These are phyloP conservation scores for Diplodia seriata DNA, from an alignment of 2,329 filamentous ascomycete genomes.

Conservation along the genomic window DNA sequence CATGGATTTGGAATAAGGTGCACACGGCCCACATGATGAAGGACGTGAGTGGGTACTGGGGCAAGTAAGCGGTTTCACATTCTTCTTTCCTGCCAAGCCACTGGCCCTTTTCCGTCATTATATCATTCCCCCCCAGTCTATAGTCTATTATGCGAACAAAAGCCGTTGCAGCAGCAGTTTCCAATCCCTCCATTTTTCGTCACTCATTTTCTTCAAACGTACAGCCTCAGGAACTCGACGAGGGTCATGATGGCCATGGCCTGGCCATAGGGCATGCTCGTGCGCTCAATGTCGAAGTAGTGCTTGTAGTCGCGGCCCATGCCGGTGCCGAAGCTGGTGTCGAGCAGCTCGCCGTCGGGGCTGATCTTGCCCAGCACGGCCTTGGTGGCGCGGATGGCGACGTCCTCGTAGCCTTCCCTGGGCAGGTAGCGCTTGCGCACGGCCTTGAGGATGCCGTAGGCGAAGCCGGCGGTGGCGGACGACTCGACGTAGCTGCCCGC, in stretches of 20 bases:
- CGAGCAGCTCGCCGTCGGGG: slow-evolving; percentile 70
- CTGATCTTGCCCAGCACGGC: slow-evolving; percentile 72
- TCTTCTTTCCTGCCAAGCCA: slow-evolving; percentile 9
- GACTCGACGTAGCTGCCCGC: slow-evolving; percentile 78
- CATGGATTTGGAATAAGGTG: not conserved
- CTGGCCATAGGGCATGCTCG: slow-evolving; percentile 84
- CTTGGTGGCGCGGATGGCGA: slow-evolving; percentile 70
- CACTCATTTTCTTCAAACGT: slow-evolving; percentile 37
- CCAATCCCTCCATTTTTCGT: not conserved
- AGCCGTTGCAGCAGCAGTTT: not conserved
- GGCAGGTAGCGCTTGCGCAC: slow-evolving; percentile 73
- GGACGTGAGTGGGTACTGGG: slow-evolving; percentile 6
- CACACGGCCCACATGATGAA: slow-evolving; percentile 3
- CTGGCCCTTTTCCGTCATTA: not conserved
- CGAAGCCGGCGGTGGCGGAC: slow-evolving; percentile 80
- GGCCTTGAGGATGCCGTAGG: slow-evolving; percentile 79
- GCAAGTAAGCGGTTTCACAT: slow-evolving; percentile 16
- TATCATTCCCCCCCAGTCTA: slow-evolving; percentile 17
- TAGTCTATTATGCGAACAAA: slow-evolving; percentile 17
- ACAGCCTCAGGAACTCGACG: slow-evolving; percentile 73
- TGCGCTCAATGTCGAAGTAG: slow-evolving; percentile 77
- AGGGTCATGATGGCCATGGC: slow-evolving; percentile 85
- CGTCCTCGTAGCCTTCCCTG: slow-evolving; percentile 62
- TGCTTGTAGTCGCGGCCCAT: slow-evolving; percentile 78
- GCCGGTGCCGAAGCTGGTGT: slow-evolving; percentile 79